Evolutionary conservation across 345 rosid genomes (phyloP), one percentile per base, ranked within the genome.

Genomic region (Aethionema arabicum): DNA sequence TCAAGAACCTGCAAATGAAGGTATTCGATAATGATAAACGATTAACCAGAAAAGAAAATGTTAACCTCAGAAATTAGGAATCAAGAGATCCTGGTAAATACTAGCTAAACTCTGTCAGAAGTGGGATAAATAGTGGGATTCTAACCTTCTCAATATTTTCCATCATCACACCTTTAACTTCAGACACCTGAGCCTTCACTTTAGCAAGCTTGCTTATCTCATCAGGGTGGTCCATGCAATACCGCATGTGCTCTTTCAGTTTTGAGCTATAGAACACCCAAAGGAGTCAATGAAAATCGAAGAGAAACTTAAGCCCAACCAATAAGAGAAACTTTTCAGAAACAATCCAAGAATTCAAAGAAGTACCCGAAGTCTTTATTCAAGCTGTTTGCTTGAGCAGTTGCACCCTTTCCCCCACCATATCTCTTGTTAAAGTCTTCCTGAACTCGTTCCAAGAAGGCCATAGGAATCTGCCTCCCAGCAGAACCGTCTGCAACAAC

Each of bases 91-190:
- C 0, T 44, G 30, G 13, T 11, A 3, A 21, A 51, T 35, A 7
- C 27, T 5, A 52, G 35, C 48, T 32, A 0, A 57, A 32, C 33
- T 41, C 15, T 9, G 7, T 1, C 43, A 45, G 1, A 52, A 10
- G 7, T n/a, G n/a, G 2, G 4, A 6, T 53, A 45, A 14, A 9
- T 42, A 35, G 61, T 52, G 30, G 8, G n/a, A 47, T 43, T 31
- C 56, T 3, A 74, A 86, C 99, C 99, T 95, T 95, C 69, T 86
- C 98, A 52, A 95, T 95, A 62, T 90, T 90, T 63, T 95, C 98
- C 93, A 95, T 86, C 96, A 95, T 86, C 6, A 88, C 98, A 77
- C 98, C 95, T 73, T 88, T 95, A 38, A 95, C 99, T 82, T 95
- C 99, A 66, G 95, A 77, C 30, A 95, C 96, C 76, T 95, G 98